Evolutionary conservation across 768 basidiomycete species (phyloP).

Genomic region (Candolleomyces efflorescens): DNA sequence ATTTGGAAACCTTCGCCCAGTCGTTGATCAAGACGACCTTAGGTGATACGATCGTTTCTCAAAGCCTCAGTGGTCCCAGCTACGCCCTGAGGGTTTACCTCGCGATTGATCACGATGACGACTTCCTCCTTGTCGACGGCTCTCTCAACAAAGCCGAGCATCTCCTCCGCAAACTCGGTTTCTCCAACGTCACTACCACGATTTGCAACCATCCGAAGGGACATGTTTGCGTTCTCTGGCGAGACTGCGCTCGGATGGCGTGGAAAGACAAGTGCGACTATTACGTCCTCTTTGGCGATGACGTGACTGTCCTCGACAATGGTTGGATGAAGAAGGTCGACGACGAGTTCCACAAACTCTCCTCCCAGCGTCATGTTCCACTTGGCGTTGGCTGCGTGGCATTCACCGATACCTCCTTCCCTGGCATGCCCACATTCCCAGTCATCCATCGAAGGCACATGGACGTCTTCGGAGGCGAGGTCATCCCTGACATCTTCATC

Average conservation of each 20-base stretch:
- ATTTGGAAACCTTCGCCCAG: slow-evolving; percentile 37
- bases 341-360: slow-evolving; percentile 31
- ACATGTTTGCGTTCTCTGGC: slow-evolving; percentile 51
- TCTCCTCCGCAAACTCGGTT: slow-evolving; percentile 31
- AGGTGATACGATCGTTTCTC: slow-evolving; percentile 27
- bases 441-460: slow-evolving; percentile 52
- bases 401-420: slow-evolving; percentile 51
- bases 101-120: slow-evolving; percentile 48
- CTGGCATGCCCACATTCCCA: slow-evolving; percentile 62
- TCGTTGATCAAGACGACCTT: slow-evolving; percentile 45
- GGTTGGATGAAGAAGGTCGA: slow-evolving; percentile 48
- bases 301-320: slow-evolving; percentile 44
- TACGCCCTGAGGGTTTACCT: slow-evolving; percentile 45
- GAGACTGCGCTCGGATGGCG: slow-evolving; percentile 43
- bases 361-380: slow-evolving; percentile 26
- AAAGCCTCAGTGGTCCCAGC: slow-evolving; percentile 16
- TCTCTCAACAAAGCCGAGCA: slow-evolving; percentile 28
- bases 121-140: slow-evolving; percentile 26
- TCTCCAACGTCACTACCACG: slow-evolving; percentile 32
- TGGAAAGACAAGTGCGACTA: slow-evolving; percentile 47
- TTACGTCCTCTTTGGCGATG: slow-evolving; percentile 52
- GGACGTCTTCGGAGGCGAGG: slow-evolving; percentile 46
- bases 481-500: slow-evolving; percentile 48
- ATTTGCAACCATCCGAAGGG: slow-evolving; percentile 38
- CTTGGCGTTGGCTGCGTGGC: slow-evolving; percentile 54